A percentile compares a stretch with the other conserved stretches of the same genome.
phyloP scores from a whole-genome alignment of 192 early-diverging fungal genomes.

The Irineochytrium annulatum region DNA sequence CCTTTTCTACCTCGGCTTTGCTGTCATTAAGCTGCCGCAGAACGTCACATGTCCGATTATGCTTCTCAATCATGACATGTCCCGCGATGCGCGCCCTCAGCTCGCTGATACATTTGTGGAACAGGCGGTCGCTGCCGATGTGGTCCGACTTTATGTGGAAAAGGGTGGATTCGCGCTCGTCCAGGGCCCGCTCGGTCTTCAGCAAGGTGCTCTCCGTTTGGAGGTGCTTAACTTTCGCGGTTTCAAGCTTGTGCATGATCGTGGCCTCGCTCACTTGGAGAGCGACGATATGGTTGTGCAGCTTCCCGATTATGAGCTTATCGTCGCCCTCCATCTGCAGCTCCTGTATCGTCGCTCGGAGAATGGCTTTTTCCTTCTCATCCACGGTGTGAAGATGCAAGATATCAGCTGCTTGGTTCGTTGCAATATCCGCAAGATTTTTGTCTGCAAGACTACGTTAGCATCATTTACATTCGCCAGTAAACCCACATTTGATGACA shows the following conservation, averaged over 20 bases:
- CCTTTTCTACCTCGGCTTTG: slow-evolving; percentile 19
- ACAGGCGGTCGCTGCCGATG: slow-evolving; percentile 21
- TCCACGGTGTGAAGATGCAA: slow-evolving; percentile 27
- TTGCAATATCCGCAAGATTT: slow-evolving; percentile 42
- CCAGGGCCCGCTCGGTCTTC: slow-evolving; percentile 37
- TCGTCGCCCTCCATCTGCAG: slow-evolving; percentile 55
- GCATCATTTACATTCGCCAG: neutral
- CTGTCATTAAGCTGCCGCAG: no score
- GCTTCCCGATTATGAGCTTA: slow-evolving; percentile 53
- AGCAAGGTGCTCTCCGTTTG: slow-evolving; percentile 34
- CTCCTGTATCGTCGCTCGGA: slow-evolving; percentile 43
- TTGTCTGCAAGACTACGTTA: slow-evolving; percentile 34
- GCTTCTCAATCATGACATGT: slow-evolving; percentile 29
- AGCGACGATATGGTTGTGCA: slow-evolving; percentile 51
- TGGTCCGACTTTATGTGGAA: slow-evolving; percentile 41
- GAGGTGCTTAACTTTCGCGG: slow-evolving; percentile 25
- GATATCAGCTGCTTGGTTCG: slow-evolving; percentile 45
- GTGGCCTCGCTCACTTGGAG: slow-evolving; percentile 46
- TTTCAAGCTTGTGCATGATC: slow-evolving; percentile 27
- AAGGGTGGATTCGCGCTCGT: slow-evolving; percentile 37
- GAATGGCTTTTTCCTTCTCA: slow-evolving; percentile 43
- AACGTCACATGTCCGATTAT: slow-evolving; percentile 22
- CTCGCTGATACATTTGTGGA: slow-evolving; percentile 37
- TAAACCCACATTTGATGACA: slow-evolving; percentile 33
- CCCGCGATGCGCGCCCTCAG: slow-evolving; percentile 35